phyloP scores from a whole-genome alignment of 208 protist genomes.

The Leishmania arabica region DNA sequence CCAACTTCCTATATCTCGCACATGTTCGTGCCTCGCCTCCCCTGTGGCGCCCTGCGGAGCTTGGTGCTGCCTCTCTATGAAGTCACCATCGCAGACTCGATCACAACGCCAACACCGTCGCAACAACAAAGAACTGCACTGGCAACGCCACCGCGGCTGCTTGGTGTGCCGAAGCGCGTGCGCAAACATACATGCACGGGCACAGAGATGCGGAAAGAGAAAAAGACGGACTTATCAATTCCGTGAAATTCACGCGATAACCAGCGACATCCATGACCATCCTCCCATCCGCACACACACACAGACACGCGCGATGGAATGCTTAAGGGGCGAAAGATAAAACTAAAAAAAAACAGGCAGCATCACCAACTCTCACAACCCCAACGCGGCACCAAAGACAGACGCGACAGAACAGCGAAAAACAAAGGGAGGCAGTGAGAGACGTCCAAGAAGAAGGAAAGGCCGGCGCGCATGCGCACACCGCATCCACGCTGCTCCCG shows the following conservation, averaged over 20 bases:
- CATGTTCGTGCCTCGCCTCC: neutral
- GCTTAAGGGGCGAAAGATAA: neutral
- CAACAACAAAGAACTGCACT: neutral
- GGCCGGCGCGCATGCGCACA: neutral
- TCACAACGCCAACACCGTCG: neutral
- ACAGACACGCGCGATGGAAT: neutral
- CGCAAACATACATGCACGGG: neutral
- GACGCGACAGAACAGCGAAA: neutral
- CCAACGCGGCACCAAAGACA: neutral
- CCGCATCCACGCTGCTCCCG: neutral
- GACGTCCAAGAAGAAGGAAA: neutral
- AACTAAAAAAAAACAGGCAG: neutral
- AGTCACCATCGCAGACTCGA: neutral
- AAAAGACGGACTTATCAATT: neutral
- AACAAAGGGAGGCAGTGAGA: neutral
- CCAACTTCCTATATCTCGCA: too few relatives aligned
- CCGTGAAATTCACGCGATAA: neutral
- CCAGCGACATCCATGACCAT: neutral
- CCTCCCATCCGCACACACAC: neutral
- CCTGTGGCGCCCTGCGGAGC: neutral
- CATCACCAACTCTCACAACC: neutral
- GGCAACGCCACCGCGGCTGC: neutral
- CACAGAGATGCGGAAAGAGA: neutral
- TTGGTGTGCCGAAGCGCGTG: neutral
- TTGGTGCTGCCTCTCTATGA: constrained; percentile 1